Base-by-base conservation (phyloP, 768 basidiomycete genomes). In the Hydnomerulius pinastri region DNA sequence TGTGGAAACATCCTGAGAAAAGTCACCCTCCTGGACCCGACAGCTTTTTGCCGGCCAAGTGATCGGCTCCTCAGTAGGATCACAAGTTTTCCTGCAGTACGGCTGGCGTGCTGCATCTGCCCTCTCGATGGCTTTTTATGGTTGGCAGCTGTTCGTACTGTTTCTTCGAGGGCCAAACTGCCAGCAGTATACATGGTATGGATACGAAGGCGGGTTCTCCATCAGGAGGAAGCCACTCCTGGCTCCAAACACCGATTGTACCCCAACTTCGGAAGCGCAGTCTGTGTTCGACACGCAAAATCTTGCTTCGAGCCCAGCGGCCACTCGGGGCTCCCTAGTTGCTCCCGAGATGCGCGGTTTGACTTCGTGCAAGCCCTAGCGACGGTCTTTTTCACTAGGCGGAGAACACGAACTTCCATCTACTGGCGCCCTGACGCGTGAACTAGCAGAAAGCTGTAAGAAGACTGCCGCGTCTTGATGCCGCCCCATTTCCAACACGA, bases 141-240 rank as follows among this genome's bases (percentile, higher is more conserved):
- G 63, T 2, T 67, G 68, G 41, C 65, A 65, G 15, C 18, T 76
- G 1, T 18, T 69, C 6, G 47, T 75, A 7, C 66, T 76, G 12
- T 50, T 71, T n/a, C 56, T 66, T 13, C 63, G 73, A 29, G 75
- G 75, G 0, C 75, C 75, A 12, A 55, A 66, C 46, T 69, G 63
- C 49, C 49, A 57, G 33, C 64, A 74, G 45, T 48, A 51, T 41
- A 55, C 59, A 32, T 85, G 85, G 85, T 71, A 85, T 61, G 83
- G 86, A 15, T 85, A 79, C 56, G 74, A 83, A 58, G 83, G 83
- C 17, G 83, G 83, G 9, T 48, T 76, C 15, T 62, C 43, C n/a
- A 39, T 39, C 10, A 27, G 43, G 9, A 17, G 15, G 24, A 48
- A 53, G n/a, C 46, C 30, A 21, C 51, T 46, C 35, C 48, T 48